Base-by-base conservation (phyloP, 2,329 filamentous ascomycete genomes). In the Cladosporium sphaerospermum region DNA sequence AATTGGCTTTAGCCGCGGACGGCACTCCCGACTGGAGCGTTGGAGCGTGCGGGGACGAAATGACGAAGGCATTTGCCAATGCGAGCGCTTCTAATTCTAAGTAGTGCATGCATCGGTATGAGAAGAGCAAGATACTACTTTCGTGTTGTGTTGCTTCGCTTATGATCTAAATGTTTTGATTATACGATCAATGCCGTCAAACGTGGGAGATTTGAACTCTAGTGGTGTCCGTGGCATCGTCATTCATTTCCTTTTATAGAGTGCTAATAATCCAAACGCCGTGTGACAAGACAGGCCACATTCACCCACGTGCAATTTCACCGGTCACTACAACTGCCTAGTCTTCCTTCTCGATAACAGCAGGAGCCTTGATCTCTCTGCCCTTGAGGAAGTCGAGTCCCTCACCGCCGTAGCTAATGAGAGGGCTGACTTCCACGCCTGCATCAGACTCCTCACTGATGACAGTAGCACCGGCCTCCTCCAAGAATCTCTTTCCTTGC, bases 341-440 rank as follows among this genome's bases (percentile, higher is more conserved):
- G 6, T 51, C 48, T 40, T 83, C 79, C 66, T 77, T 80, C 69
- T 85, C 82, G 62, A 85, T 80, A 46, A 84, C 76, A 2, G 82
- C 82, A 10, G 82, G 82, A 14, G 82, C 80, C 67, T 80, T 82
- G 69, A 85, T 77, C 56, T 81, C 77, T 59, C 77, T 73, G 49
- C 72, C 75, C 57, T 78, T 78, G 54, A 85, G 71, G 68, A 82
- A 84, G 40, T 79, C 80, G 56, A 84, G 72, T 28, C 81, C 81
- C 68, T 85, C 82, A 53, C 82, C 82, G 49, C 76, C 78, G 69
- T 99, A 99, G 81, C 90, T 96, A 68, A 95, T 86, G 64, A 96
- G 75, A 36, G 93, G 93, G 51, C 90, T 95, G 14, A 99, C 83
- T 71, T 99, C 93, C 34, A 99, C 79, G 36, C 93, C 92, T 13